Conservation (phyloP, 2,329 filamentous ascomycete species). For the Aspergillus calidoustus region DNA sequence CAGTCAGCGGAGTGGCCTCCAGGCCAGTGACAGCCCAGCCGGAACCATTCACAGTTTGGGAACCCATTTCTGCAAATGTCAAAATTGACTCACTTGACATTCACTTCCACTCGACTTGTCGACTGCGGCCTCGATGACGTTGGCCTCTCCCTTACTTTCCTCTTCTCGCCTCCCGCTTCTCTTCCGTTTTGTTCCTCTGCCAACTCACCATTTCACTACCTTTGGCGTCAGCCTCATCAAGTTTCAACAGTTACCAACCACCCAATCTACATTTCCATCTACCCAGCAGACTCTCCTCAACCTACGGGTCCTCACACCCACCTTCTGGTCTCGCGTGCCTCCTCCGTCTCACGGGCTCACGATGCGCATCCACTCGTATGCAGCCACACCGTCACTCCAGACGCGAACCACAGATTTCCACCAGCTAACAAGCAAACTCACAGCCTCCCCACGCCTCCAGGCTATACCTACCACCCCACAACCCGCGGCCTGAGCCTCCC, state of each 20-base stretch:
- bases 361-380: neutral
- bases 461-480: neutral
- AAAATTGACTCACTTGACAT: neutral
- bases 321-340: neutral
- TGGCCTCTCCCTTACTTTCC: neutral
- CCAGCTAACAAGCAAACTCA: neutral
- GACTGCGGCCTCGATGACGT: neutral
- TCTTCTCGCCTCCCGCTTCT: neutral
- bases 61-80: neutral
- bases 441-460: neutral
- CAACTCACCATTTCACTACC: neutral
- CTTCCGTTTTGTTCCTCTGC: neutral
- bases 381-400: neutral
- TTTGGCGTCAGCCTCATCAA: neutral
- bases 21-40: too few species aligned
- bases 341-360: neutral
- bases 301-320: too few species aligned
- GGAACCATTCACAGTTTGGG: neutral
- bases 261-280: neutral
- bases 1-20: neutral
- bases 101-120: neutral
- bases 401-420: neutral
- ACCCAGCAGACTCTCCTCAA: neutral
- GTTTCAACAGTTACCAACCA: neutral
- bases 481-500: neutral